A percentile compares a stretch with the other conserved stretches of the same genome.
Conservation (phyloP, 495 filamentous ascomycete species). For the Wilcoxina mikolae region DNA sequence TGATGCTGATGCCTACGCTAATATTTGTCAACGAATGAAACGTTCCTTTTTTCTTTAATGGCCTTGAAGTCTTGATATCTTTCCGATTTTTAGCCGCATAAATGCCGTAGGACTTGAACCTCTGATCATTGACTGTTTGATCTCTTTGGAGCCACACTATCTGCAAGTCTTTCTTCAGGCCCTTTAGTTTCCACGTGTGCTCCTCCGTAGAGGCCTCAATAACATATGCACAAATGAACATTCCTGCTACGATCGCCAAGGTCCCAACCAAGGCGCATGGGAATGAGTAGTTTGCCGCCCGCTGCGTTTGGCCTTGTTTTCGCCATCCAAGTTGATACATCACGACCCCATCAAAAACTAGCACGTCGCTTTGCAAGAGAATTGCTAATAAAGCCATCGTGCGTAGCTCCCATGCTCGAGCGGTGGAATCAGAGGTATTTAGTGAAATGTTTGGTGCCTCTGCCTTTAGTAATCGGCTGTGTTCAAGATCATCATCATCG, state of each 20-base stretch:
- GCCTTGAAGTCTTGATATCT: slow-evolving; percentile 1
- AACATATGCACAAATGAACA: slow-evolving; percentile 13
- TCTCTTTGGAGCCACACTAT: slow-evolving; percentile 17
- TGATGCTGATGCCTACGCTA: too few relatives aligned
- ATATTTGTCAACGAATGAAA: too few relatives aligned
- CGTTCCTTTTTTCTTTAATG: neutral
- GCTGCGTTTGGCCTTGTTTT: neutral
- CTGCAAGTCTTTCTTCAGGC: neutral
- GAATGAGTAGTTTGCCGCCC: slow-evolving; percentile 10
- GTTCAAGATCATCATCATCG: neutral
- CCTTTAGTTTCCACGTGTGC: slow-evolving; percentile 2
- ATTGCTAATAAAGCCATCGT: slow-evolving; percentile 7
- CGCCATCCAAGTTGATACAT: slow-evolving; percentile 7
- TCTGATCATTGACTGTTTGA: slow-evolving; percentile 13
- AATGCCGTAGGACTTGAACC: slow-evolving; percentile 11
- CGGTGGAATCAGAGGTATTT: slow-evolving; percentile 1
- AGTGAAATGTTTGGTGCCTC: slow-evolving; percentile 12
- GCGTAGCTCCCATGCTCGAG: neutral
- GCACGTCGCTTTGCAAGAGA: slow-evolving; percentile 8
- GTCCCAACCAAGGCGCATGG: slow-evolving; percentile 12
- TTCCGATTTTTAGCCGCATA: slow-evolving; percentile 2
- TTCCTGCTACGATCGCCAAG: slow-evolving; percentile 5
- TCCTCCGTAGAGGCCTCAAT: slow-evolving; percentile 12
- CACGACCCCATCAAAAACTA: slow-evolving; percentile 7
- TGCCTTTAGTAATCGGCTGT: neutral